These are phyloP conservation scores for Volutella citrinella DNA, from an alignment of 2,329 filamentous ascomycete genomes.

Conservation along the genomic window DNA sequence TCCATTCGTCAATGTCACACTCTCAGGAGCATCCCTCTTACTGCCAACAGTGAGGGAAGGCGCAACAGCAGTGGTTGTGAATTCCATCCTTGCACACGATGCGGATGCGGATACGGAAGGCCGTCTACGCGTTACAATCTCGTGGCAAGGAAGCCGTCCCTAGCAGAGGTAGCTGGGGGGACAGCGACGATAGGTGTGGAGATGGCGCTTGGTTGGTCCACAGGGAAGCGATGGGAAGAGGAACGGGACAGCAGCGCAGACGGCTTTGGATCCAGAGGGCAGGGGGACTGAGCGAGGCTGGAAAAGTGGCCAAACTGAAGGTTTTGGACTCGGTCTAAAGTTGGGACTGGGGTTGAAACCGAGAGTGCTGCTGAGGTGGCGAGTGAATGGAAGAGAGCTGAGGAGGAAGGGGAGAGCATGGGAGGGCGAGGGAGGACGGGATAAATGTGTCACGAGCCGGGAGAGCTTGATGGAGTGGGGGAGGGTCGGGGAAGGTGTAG, in stretches of 20 bases:
- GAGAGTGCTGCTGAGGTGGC: constrained; percentile 2
- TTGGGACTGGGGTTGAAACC: constrained; percentile 2
- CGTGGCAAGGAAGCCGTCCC: constrained; percentile 24
- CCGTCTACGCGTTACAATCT: constrained; percentile 14
- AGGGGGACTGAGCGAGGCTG: too few species aligned
- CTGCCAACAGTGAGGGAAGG: too few species aligned
- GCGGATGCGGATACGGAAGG: constrained; percentile 6
- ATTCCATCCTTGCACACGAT: constrained; percentile 26
- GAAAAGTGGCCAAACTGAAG: too few species aligned
- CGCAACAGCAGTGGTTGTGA: constrained; percentile 13
- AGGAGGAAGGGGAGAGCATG: constrained; percentile 10
- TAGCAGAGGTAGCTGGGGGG: constrained; percentile 15
- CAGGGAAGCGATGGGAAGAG: not conserved
- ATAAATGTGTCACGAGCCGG: constrained; percentile 20
- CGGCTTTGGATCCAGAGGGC: too few species aligned
- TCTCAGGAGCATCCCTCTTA: too few species aligned
- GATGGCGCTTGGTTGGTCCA: constrained; percentile 4
- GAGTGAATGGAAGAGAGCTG: too few species aligned
- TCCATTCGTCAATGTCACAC: too few species aligned
- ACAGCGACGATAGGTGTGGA: constrained; percentile 6
- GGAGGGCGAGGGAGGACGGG: constrained; percentile 9
- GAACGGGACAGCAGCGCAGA: too few species aligned
- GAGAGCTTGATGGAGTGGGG: constrained; percentile 13
- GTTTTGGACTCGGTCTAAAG: too few species aligned
- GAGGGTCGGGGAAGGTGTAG: constrained; percentile 11